Evolutionary conservation across 2,329 filamentous ascomycete species (phyloP).

Genomic region (Aspergillus candidus): DNA sequence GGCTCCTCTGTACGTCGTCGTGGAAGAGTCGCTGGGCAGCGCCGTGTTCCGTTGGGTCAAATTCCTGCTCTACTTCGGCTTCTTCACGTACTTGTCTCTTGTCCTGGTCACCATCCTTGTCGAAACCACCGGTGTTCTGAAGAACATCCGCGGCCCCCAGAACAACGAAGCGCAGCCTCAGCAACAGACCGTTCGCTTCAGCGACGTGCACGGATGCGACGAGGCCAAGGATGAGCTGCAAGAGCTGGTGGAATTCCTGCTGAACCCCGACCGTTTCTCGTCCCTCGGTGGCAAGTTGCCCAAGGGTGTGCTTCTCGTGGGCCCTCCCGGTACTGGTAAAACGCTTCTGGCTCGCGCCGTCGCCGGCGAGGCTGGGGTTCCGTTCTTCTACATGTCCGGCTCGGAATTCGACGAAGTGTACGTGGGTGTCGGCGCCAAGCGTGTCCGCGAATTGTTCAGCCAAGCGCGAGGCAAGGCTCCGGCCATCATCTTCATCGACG

Average conservation of each 20-base stretch:
- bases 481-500: constrained; percentile 92
- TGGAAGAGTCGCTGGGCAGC: constrained; percentile 78
- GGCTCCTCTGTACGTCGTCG: constrained; percentile 87
- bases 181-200: constrained; percentile 84
- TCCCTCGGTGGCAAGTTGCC: constrained; percentile 93
- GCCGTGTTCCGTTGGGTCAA: constrained; percentile 87
- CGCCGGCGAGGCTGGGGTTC: constrained; percentile 91
- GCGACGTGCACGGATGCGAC: constrained; percentile 92
- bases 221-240: constrained; percentile 97
- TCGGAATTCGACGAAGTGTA: constrained; percentile 98
- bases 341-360: constrained; percentile 92
- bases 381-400: constrained; percentile 99
- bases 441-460: constrained; percentile 85
- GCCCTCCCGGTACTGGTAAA: constrained; percentile 95
- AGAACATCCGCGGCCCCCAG: constrained; percentile 65
- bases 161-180: constrained; percentile 86
- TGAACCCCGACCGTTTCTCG: constrained; percentile 87
- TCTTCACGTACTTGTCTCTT: constrained; percentile 73
- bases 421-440: constrained; percentile 92
- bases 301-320: constrained; percentile 91
- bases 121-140: constrained; percentile 71
- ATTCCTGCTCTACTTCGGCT: constrained; percentile 70
- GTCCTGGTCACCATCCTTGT: constrained; percentile 75
- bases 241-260: constrained; percentile 92
- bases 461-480: constrained; percentile 80